Conservation (phyloP, 2,329 filamentous ascomycete species). For the Aspergillus pseudoglaucus region DNA sequence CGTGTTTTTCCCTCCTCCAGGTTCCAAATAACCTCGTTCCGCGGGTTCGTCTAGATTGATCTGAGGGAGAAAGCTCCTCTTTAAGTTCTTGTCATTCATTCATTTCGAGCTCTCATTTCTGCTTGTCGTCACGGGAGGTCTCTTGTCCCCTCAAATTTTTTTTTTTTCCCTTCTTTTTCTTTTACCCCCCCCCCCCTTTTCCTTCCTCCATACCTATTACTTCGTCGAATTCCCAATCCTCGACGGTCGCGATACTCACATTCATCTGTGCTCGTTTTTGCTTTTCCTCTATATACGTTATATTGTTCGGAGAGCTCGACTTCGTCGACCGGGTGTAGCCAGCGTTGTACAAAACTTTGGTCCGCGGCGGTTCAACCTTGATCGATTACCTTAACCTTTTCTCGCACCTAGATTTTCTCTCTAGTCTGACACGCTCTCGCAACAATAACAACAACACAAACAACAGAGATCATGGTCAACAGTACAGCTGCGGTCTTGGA, state of each 20-base stretch:
- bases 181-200: constrained; percentile 1
- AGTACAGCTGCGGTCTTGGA: constrained; percentile 45
- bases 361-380: constrained; percentile 15
- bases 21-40: not conserved
- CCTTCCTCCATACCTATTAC: not conserved
- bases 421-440: not conserved
- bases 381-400: constrained; percentile 12
- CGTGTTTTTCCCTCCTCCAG: not conserved
- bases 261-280: no score
- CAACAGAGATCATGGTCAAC: constrained; percentile 32
- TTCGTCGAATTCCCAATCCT: not conserved
- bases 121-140: not conserved
- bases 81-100: constrained; percentile 2
- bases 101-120: not conserved
- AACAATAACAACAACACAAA: constrained; percentile 1
- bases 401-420: constrained; percentile 13
- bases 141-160: not conserved
- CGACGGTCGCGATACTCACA: no score
- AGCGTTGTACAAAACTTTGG: constrained; percentile 13
- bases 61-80: constrained; percentile 4
- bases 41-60: not conserved
- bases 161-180: not conserved
- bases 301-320: not conserved
- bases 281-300: no score
- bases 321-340: not conserved